phyloP scores from a whole-genome alignment of 1,284 basidiomycete genomes.

The Calocybe gambosa region DNA sequence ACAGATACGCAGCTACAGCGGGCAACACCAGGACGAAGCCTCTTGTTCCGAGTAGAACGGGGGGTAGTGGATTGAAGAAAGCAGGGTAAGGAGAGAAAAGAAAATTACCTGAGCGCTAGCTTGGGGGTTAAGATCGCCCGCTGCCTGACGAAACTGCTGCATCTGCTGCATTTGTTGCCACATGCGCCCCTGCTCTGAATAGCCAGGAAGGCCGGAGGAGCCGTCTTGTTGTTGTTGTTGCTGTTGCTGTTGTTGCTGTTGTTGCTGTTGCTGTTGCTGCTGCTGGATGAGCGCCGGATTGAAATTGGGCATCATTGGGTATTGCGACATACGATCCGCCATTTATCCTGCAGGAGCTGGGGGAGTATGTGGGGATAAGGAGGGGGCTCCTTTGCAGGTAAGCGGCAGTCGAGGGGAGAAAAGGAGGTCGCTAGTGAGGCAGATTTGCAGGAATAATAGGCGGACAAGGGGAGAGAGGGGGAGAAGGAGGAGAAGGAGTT shows the following conservation, averaged over 20 bases:
- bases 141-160: constrained; percentile 38
- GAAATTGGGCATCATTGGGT: constrained; percentile 45
- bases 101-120: constrained; percentile 34
- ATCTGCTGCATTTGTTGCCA: constrained; percentile 55
- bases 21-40: constrained; percentile 8
- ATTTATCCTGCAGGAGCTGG: constrained; percentile 34
- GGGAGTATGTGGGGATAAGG: constrained; percentile 20
- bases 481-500: constrained; percentile 9
- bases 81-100: constrained; percentile 7
- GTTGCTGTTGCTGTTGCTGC: constrained; percentile 31
- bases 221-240: constrained; percentile 34
- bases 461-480: constrained; percentile 10
- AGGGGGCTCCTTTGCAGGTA: constrained; percentile 14
- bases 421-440: constrained; percentile 13
- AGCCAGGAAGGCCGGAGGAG: constrained; percentile 36
- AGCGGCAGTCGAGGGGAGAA: constrained; percentile 17
- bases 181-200: constrained; percentile 43
- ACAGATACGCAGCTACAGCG: constrained; percentile 3
- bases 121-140: constrained; percentile 37
- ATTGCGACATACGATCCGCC: constrained; percentile 54
- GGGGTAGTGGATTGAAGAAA: constrained; percentile 9
- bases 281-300: constrained; percentile 37
- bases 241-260: constrained; percentile 38
- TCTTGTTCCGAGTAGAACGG: constrained; percentile 13
- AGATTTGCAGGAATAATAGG: background rate